Percentiles rank a stretch among this genome's conserved stretches.
Conservation (phyloP, 1,284 basidiomycete species). For the Ceratobasidium papillatum region DNA sequence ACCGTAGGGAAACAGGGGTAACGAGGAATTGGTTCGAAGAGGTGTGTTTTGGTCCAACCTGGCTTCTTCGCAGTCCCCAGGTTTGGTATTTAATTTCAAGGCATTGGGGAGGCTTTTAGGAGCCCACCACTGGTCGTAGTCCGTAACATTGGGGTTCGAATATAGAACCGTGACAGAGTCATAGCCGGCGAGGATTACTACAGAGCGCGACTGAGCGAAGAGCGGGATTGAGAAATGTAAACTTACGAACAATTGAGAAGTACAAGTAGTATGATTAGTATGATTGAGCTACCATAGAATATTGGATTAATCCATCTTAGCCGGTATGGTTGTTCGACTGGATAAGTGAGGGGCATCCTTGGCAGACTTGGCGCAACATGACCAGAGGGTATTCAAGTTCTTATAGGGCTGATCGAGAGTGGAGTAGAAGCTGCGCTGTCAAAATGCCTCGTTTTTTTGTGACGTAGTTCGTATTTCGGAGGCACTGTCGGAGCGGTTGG, state of each 20-base stretch:
- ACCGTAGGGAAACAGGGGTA: conserved; percentile 2
- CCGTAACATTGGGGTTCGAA: background rate
- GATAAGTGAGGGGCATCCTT: background rate
- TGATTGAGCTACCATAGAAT: background rate
- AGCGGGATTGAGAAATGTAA: background rate
- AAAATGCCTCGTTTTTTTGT: background rate
- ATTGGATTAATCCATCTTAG: background rate
- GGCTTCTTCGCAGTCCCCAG: background rate
- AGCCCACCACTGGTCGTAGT: background rate
- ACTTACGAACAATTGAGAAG: background rate
- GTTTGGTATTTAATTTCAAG: background rate
- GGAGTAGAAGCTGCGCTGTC: too few relatives aligned
- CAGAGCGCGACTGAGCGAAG: background rate
- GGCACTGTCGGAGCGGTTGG: too few relatives aligned
- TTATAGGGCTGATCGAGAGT: too few relatives aligned
- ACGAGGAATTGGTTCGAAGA: conserved; percentile 1
- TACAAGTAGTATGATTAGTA: background rate
- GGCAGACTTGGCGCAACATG: background rate
- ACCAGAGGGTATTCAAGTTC: too few relatives aligned
- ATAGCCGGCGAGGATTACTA: background rate
- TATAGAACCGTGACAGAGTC: background rate
- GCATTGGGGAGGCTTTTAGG: background rate
- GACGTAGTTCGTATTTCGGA: background rate
- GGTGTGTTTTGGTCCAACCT: background rate
- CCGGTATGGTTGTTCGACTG: background rate